phyloP scores from a whole-genome alignment of 345 rosid genomes.

The Syzygium aromaticum region DNA sequence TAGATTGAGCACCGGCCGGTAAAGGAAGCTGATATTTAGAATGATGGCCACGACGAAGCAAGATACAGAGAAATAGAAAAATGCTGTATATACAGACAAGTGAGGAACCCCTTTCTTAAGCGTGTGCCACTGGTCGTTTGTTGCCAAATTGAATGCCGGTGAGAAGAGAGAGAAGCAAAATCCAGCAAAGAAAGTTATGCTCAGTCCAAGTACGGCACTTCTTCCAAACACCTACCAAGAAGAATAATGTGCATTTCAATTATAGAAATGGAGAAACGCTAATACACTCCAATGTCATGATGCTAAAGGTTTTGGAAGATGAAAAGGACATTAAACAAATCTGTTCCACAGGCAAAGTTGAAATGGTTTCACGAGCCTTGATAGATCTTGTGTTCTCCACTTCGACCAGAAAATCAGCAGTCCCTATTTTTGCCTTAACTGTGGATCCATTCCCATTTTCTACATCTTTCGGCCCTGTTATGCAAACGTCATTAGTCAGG shows the following conservation, averaged over 20 bases:
- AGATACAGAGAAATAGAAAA: slow-evolving; percentile 68
- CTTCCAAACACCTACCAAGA: slow-evolving; percentile 58
- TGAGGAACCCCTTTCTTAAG: slow-evolving; percentile 64
- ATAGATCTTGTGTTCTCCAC: slow-evolving; percentile 66
- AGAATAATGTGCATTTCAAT: background rate
- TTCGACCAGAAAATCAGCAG: slow-evolving; percentile 54
- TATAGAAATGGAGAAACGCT: background rate
- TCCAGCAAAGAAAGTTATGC: slow-evolving; percentile 63
- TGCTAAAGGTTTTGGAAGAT: background rate
- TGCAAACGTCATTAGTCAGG: background rate
- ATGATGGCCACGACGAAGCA: slow-evolving; percentile 46
- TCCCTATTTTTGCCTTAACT: slow-evolving; percentile 43
- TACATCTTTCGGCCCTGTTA: slow-evolving; percentile 12
- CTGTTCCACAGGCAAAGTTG: background rate
- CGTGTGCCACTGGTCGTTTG: slow-evolving; percentile 80
- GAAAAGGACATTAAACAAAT: background rate
- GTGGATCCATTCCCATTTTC: slow-evolving; percentile 23
- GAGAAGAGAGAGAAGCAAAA: slow-evolving; percentile 78
- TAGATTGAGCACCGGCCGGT: slow-evolving; percentile 44
- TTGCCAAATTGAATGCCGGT: slow-evolving; percentile 81
- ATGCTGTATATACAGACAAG: slow-evolving; percentile 63
- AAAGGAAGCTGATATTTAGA: slow-evolving; percentile 53
- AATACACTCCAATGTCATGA: background rate
- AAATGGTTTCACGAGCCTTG: slow-evolving; percentile 24
- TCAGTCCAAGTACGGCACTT: slow-evolving; percentile 48